Base-by-base conservation (phyloP, 805 yeast species). In the Candida broadrunensis region DNA sequence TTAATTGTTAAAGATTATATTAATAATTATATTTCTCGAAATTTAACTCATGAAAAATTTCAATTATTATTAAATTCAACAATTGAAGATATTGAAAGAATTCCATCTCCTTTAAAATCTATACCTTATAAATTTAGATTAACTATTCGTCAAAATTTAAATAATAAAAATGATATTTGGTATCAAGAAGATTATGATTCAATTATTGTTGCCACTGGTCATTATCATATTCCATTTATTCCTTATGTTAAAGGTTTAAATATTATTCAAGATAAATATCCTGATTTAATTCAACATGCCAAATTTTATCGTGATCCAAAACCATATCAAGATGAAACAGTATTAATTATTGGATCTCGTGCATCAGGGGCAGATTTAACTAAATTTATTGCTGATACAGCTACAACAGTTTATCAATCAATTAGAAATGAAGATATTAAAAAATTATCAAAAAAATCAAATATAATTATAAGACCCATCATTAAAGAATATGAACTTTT, bases 201-300 rank as follows among this genome's bases (percentile, higher is more conserved):
- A 17, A 65, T 74, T 15, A 56, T 73, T 16, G 61, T 74, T 14
- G 73, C 77, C 7, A 64, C 66, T 14, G 80, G 80, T 16, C 78
- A 74, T 52, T 74, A 73, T 50, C 73, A 70, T 42, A 52, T 67
- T 4, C 78, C 80, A 1, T 68, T 46, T 41, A 65, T 74, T 34
- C 79, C 79, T 5, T 53, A 57, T 4, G 70, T 70, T 4, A 54
- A 58, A 3, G 80, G 79, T 0, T 52, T 73, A 29, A 45, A 47
- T 14, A 55, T 59, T n/a, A 57, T 75, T 55, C 62, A 50, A 34
- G 47, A 34, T 34, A 47, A 37, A 32, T 66, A 65, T 24, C 57
- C 58, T 1, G 48, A 42, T 0, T 50, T 65, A 1, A 54, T 75
- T 4, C 57, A 70, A 12, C 80, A 75, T 49, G 72, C 77, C 12